Conservation (phyloP, 129 eudicot species). For the Artemisia argyi region DNA sequence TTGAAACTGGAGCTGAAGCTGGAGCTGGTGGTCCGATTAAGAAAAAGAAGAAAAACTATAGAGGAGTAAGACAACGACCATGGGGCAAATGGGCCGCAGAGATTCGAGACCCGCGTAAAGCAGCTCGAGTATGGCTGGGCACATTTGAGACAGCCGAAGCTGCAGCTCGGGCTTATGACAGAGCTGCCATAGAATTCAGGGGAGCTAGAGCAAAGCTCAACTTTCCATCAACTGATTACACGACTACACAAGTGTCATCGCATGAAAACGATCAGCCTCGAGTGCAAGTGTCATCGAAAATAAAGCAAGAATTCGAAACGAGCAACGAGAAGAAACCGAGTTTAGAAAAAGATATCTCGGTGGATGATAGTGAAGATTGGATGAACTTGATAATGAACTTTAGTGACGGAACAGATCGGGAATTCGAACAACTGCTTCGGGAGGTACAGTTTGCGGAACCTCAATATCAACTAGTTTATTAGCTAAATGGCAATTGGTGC, state of each 20-base stretch:
- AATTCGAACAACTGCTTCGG: background rate
- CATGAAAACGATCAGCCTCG: constrained; percentile 4
- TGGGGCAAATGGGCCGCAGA: constrained; percentile 85
- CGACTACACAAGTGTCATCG: background rate
- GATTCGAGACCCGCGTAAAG: constrained; percentile 64
- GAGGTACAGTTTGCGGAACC: background rate
- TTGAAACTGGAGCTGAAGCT: too few relatives aligned
- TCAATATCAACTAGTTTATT: background rate
- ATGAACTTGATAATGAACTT: too few relatives aligned
- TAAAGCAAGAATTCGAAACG: background rate
- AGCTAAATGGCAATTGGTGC: constrained; percentile 2
- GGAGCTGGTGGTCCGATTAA: constrained; percentile 13
- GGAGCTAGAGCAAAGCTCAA: constrained; percentile 62
- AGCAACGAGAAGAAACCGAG: background rate
- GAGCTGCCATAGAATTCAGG: constrained; percentile 59
- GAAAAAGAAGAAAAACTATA: constrained; percentile 69
- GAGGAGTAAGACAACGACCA: constrained; percentile 72
- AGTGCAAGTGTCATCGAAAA: background rate
- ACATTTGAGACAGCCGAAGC: constrained; percentile 20
- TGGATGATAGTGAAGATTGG: constrained; percentile 30
- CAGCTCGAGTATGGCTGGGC: constrained; percentile 73
- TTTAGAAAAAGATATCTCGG: constrained; percentile 9
- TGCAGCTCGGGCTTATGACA: constrained; percentile 69
- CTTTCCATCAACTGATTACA: constrained; percentile 45
- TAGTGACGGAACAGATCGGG: too few relatives aligned